These are phyloP conservation scores for Pythium plurisporium DNA, from an alignment of 352 stramenopile species.

Conservation along the genomic window DNA sequence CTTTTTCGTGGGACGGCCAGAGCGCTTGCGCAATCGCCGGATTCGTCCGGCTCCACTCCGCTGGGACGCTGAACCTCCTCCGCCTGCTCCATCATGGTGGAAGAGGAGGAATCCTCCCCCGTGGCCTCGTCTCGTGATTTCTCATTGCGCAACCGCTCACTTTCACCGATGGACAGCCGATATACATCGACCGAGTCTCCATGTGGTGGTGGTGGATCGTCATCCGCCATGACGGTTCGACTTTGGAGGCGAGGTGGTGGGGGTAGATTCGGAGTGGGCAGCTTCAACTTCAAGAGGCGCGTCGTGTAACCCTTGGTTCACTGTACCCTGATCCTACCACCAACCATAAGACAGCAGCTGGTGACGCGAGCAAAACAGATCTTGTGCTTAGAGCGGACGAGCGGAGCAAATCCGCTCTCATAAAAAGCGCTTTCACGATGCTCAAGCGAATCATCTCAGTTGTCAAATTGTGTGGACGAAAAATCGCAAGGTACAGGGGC, in stretches of 20 bases:
- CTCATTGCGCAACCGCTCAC: background rate
- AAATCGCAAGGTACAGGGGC: background rate
- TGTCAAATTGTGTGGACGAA: slow-evolving; percentile 8
- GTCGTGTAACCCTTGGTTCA: slow-evolving; percentile 1
- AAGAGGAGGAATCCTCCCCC: too few relatives aligned
- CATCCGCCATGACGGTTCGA: background rate
- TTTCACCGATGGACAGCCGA: too few relatives aligned
- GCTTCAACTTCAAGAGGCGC: slow-evolving; percentile 27
- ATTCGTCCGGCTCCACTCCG: background rate
- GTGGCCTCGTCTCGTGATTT: too few relatives aligned
- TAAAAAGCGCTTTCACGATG: slow-evolving; percentile 19
- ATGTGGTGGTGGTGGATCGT: background rate
- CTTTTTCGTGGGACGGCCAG: too few relatives aligned
- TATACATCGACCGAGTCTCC: too few relatives aligned
- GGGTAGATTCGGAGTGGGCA: background rate
- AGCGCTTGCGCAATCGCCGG: slow-evolving; percentile 1
- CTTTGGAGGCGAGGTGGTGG: too few relatives aligned
- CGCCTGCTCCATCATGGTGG: too few relatives aligned
- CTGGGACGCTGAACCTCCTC: too few relatives aligned
- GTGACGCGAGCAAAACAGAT: slow-evolving; percentile 18
- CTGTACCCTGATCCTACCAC: slow-evolving; percentile 2
- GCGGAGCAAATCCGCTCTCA: slow-evolving; percentile 7
- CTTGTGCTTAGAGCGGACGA: slow-evolving; percentile 10
- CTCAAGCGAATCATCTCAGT: background rate
- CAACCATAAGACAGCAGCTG: slow-evolving; percentile 1